These are phyloP conservation scores for Cyberlindnera petersonii DNA, from an alignment of 805 yeast species.

Conservation along the genomic window DNA sequence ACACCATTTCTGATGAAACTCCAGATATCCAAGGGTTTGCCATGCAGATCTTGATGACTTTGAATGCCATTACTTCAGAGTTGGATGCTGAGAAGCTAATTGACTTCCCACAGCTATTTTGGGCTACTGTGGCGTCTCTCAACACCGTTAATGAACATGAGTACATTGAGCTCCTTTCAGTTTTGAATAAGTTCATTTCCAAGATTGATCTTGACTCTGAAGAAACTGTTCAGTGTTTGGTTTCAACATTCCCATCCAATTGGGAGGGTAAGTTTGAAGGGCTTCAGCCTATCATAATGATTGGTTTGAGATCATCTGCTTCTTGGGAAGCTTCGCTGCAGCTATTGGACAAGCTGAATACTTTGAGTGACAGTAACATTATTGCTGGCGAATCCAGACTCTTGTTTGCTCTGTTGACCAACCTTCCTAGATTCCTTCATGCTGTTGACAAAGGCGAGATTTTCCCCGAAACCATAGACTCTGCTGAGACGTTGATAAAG, in stretches of 20 bases:
- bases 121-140: conserved; percentile 92
- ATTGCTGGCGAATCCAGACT: conserved; percentile 70
- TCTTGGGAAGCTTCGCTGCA: conserved; percentile 75
- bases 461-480: conserved; percentile 44
- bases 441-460: conserved; percentile 61
- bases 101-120: conserved; percentile 88
- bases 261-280: conserved; percentile 97
- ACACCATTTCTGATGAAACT: conserved; percentile 87
- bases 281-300: conserved; percentile 69
- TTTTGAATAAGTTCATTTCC: conserved; percentile 75
- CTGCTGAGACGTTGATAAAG: conserved; percentile 53
- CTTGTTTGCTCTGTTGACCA: conserved; percentile 67
- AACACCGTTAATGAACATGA: conserved; percentile 91
- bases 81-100: conserved; percentile 72
- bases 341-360: conserved; percentile 67
- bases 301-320: conserved; percentile 78
- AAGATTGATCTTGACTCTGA: conserved; percentile 84
- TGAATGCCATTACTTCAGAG: conserved; percentile 89
- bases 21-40: conserved; percentile 93
- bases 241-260: conserved; percentile 84
- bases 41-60: conserved; percentile 94
- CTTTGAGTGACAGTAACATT: conserved; percentile 65
- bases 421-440: conserved; percentile 80
- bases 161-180: conserved; percentile 80
- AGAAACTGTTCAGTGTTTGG: conserved; percentile 77